Conservation (phyloP, 345 rosid species). For the Citrus hindsii region DNA sequence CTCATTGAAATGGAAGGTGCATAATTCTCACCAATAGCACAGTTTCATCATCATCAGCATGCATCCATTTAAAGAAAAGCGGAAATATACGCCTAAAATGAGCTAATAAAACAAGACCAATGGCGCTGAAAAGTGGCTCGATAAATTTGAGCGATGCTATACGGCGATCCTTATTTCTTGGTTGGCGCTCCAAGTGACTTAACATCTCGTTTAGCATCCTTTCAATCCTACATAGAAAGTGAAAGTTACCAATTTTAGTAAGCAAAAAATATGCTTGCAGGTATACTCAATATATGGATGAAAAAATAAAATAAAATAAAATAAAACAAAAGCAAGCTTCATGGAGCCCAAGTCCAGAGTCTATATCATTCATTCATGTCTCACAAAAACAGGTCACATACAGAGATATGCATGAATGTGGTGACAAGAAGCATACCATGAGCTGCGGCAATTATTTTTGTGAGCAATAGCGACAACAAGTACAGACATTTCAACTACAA, state of each 20-base stretch:
- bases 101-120: slow-evolving; percentile 69
- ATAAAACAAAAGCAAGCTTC: too few relatives aligned
- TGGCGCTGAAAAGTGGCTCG: slow-evolving; percentile 59
- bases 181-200: slow-evolving; percentile 86
- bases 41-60: slow-evolving; percentile 77
- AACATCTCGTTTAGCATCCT: slow-evolving; percentile 76
- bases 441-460: slow-evolving; percentile 61
- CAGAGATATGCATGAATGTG: not conserved
- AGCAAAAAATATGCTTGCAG: not conserved
- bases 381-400: not conserved
- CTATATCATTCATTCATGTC: not conserved
- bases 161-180: slow-evolving; percentile 62
- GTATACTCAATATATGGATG: not conserved
- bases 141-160: slow-evolving; percentile 61
- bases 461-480: slow-evolving; percentile 55
- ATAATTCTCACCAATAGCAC: slow-evolving; percentile 57
- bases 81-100: slow-evolving; percentile 78
- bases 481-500: slow-evolving; percentile 77
- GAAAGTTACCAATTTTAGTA: not conserved
- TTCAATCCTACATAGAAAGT: slow-evolving; percentile 48
- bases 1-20: not conserved
- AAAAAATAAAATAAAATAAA: too few relatives aligned
- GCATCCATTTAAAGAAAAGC: slow-evolving; percentile 85
- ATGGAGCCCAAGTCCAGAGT: not conserved
- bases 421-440: slow-evolving; percentile 45